These are phyloP conservation scores for Amanita phalloides DNA, from an alignment of 768 basidiomycete species.

Conservation along the genomic window DNA sequence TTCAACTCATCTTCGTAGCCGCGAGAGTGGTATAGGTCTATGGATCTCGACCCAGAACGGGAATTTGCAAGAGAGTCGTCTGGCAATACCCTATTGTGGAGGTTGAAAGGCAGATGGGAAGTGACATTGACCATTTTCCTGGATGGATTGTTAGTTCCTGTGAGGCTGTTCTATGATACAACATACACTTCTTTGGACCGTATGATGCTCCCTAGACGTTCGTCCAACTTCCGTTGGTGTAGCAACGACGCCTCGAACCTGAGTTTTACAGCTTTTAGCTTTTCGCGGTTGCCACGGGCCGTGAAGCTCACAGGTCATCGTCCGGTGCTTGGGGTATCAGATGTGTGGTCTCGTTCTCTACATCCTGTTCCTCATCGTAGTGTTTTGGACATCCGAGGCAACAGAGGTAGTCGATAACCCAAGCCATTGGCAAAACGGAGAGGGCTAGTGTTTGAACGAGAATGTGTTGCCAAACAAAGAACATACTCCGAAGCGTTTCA, in stretches of 20 bases:
- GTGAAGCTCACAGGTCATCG: conserved; percentile 8
- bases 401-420: conserved; percentile 15
- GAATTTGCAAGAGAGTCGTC: conserved; percentile 18
- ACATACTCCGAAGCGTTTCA: neutral
- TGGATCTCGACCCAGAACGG: conserved; percentile 16
- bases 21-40: conserved; percentile 11
- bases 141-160: conserved; percentile 4
- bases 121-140: conserved; percentile 69
- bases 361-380: conserved; percentile 1
- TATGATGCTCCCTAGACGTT: conserved; percentile 45
- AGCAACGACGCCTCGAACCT: conserved; percentile 16
- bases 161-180: neutral
- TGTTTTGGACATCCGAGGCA: conserved; percentile 7
- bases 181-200: conserved; percentile 51
- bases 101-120: conserved; percentile 49
- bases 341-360: conserved; percentile 19
- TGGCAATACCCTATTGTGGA: conserved; percentile 27
- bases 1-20: conserved; percentile 11
- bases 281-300: neutral
- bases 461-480: neutral
- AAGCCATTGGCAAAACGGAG: neutral
- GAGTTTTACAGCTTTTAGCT: conserved; percentile 2
- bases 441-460: neutral
- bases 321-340: conserved; percentile 21
- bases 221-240: conserved; percentile 41